These are phyloP conservation scores for Candida arabinofermentans DNA, from an alignment of 805 yeast species.

Conservation along the genomic window DNA sequence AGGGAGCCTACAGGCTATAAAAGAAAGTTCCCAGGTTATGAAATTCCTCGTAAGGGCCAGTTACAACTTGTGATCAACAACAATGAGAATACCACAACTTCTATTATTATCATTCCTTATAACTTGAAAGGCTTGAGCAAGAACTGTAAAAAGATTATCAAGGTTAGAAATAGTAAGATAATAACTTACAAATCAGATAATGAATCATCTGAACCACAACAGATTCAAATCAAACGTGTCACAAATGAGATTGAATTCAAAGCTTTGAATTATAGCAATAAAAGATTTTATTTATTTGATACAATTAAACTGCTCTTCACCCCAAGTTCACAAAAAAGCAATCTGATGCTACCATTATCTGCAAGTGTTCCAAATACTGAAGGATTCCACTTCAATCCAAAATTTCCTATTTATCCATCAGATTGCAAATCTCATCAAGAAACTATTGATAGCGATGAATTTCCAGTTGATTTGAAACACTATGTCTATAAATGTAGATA, in stretches of 20 bases:
- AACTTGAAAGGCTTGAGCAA: slow-evolving; percentile 20
- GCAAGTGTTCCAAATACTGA: slow-evolving; percentile 8
- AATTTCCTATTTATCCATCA: slow-evolving; percentile 16
- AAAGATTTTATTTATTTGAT: slow-evolving; percentile 26
- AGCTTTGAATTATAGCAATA: slow-evolving; percentile 24
- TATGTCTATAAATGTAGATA: slow-evolving; percentile 20
- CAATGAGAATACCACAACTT: slow-evolving; percentile 24
- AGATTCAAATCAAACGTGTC: slow-evolving; percentile 14
- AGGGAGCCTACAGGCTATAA: slow-evolving; percentile 5
- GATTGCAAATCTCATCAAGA: slow-evolving; percentile 14
- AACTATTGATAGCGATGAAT: slow-evolving; percentile 19
- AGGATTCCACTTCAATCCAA: slow-evolving; percentile 18
- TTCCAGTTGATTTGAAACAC: slow-evolving; percentile 20
- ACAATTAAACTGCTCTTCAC: slow-evolving; percentile 29
- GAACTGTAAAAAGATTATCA: slow-evolving; percentile 26
- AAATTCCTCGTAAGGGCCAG: slow-evolving; percentile 24
- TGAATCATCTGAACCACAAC: not conserved
- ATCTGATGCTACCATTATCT: slow-evolving; percentile 19
- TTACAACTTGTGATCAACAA: slow-evolving; percentile 30
- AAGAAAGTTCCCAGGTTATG: slow-evolving; percentile 29
- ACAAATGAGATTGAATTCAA: slow-evolving; percentile 26
- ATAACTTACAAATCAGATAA: slow-evolving; percentile 18
- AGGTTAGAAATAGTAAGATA: slow-evolving; percentile 20
- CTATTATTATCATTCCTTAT: slow-evolving; percentile 25
- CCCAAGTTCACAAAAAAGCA: slow-evolving; percentile 16